Percentiles rank a stretch among this genome's conserved stretches.
These are phyloP conservation scores for Cymbidium sinense DNA, from an alignment of 106 monocot species.

Conservation along the genomic window DNA sequence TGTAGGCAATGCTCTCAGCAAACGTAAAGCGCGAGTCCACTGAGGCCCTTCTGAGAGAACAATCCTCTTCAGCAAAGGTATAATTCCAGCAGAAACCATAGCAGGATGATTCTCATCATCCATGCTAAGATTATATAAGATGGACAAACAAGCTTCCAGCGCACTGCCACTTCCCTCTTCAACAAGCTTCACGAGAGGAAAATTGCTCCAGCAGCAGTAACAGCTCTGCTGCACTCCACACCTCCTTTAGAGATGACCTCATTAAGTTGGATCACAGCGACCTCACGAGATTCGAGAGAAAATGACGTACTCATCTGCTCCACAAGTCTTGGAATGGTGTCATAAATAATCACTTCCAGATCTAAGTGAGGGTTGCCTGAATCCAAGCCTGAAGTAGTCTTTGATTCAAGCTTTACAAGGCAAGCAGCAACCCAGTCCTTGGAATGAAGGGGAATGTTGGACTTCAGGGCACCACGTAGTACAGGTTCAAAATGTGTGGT, in stretches of 20 bases:
- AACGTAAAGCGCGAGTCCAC: slow-evolving; percentile 50
- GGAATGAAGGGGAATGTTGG: slow-evolving; percentile 35
- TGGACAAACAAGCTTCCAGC: slow-evolving; percentile 49
- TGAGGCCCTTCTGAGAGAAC: slow-evolving; percentile 49
- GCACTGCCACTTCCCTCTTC: slow-evolving; percentile 32
- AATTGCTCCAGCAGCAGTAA: slow-evolving; percentile 60
- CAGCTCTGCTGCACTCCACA: slow-evolving; percentile 40
- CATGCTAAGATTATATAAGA: slow-evolving; percentile 69
- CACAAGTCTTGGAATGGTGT: slow-evolving; percentile 68
- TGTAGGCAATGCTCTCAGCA: slow-evolving; percentile 57
- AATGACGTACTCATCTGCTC: slow-evolving; percentile 44
- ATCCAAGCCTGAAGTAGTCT: background rate
- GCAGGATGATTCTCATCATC: slow-evolving; percentile 75
- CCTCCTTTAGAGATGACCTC: slow-evolving; percentile 44
- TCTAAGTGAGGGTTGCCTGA: slow-evolving; percentile 18
- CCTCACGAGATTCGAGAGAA: slow-evolving; percentile 30
- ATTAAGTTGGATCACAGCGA: slow-evolving; percentile 50
- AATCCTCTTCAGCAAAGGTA: slow-evolving; percentile 56
- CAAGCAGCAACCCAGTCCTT: slow-evolving; percentile 81
- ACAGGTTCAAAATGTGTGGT: slow-evolving; percentile 5
- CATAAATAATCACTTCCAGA: slow-evolving; percentile 56
- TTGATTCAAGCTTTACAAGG: slow-evolving; percentile 56
- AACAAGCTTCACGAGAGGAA: slow-evolving; percentile 50
- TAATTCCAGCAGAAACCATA: slow-evolving; percentile 62
- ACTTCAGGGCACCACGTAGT: slow-evolving; percentile 45